Evolutionary conservation across 1,284 basidiomycete species (phyloP).

Genomic region (Cryptococcus deneoformans): DNA sequence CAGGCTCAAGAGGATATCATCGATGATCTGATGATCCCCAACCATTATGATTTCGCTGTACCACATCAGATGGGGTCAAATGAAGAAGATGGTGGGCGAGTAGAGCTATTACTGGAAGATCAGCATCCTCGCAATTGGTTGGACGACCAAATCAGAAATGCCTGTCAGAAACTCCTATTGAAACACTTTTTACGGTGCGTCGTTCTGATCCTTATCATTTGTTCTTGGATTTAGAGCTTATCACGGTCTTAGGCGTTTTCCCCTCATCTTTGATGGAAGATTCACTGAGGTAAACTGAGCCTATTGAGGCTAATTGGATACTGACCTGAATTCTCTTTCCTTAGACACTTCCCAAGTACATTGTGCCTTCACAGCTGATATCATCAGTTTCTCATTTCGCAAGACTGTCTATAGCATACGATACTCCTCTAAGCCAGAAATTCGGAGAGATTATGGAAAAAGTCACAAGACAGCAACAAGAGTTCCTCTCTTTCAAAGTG

Average conservation of each 20-base stretch:
- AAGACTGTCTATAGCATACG: not conserved
- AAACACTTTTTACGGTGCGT: too few species aligned
- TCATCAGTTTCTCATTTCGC: conserved; percentile 2
- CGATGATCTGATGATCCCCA: not conserved
- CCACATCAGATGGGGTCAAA: not conserved
- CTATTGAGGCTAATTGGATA: too few species aligned
- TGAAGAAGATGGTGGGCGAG: not conserved
- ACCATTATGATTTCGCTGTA: not conserved
- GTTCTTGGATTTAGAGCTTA: too few species aligned
- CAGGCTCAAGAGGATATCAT: conserved; percentile 2
- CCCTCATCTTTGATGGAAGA: conserved; percentile 16
- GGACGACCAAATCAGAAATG: too few species aligned
- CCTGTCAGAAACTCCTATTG: too few species aligned
- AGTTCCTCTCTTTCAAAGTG: not conserved
- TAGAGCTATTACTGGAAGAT: not conserved
- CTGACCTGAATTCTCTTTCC: not conserved
- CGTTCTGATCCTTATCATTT: too few species aligned
- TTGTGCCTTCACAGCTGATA: not conserved
- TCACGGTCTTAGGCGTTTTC: too few species aligned
- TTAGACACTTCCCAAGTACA: not conserved
- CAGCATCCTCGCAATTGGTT: not conserved
- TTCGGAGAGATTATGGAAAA: not conserved
- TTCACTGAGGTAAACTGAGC: conserved; percentile 2
- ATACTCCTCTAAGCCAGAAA: not conserved
- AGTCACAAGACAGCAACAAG: not conserved